A percentile compares a stretch with the other conserved stretches of the same genome.
Evolutionary conservation across 2,329 filamentous ascomycete species (phyloP).

Genomic region (Cadophora gregata): DNA sequence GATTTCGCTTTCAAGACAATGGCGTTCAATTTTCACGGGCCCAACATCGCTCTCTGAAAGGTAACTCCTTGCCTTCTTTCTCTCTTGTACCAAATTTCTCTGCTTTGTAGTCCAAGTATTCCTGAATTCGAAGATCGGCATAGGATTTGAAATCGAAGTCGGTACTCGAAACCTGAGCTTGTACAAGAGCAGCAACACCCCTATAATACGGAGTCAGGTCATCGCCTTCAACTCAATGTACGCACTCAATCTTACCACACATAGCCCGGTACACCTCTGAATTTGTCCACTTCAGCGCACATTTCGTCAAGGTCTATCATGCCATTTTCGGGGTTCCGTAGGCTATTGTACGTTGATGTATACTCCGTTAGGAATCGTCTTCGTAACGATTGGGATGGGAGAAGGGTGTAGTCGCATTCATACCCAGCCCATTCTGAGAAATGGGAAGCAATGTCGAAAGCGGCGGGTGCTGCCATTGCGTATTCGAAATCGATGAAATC

Average conservation of each 20-base stretch:
- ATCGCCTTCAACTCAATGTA: neutral
- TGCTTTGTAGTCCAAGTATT: conserved; percentile 6
- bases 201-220: neutral
- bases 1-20: neutral
- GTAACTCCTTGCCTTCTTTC: neutral
- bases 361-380: conserved; percentile 8
- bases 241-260: neutral
- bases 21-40: neutral
- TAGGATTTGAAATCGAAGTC: conserved; percentile 7
- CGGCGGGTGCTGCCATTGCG: conserved; percentile 3
- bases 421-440: conserved; percentile 19
- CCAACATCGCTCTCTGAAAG: conserved; percentile 3
- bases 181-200: conserved; percentile 13
- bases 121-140: neutral
- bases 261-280: conserved; percentile 4
- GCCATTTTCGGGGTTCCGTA: neutral
- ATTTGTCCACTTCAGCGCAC: conserved; percentile 1
- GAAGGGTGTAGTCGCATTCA: conserved; percentile 8
- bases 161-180: conserved; percentile 1
- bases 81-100: neutral
- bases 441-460: conserved; percentile 17
- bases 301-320: neutral
- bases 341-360: conserved; percentile 1
- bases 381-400: neutral
- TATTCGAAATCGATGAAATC: conserved; percentile 20